Conservation (phyloP, 768 basidiomycete genomes). For the Russula compacta region DNA sequence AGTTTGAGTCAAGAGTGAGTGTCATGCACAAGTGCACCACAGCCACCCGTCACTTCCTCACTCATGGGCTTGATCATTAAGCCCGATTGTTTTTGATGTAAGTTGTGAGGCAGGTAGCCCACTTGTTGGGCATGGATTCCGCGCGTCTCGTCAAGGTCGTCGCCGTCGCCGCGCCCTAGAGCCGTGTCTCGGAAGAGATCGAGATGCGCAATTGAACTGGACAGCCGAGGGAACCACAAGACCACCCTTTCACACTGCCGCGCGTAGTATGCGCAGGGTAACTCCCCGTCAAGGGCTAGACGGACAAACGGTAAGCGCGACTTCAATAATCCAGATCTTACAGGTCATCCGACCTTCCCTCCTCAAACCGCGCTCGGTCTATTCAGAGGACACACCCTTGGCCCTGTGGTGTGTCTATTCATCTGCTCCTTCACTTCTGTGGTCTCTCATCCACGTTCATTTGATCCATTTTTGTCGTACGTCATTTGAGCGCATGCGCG, state of each 20-base stretch:
- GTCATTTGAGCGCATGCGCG: background rate
- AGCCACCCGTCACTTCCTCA: background rate
- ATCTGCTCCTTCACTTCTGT: no score
- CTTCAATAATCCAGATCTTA: background rate
- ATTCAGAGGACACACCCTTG: background rate
- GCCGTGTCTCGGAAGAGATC: background rate
- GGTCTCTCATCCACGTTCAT: background rate
- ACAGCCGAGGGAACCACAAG: background rate
- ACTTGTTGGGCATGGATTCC: background rate
- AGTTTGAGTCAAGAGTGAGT: background rate
- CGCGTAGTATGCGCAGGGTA: background rate
- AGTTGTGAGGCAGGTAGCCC: background rate
- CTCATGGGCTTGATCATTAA: background rate
- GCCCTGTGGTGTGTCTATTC: background rate
- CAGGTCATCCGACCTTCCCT: background rate
- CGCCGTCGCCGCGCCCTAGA: background rate
- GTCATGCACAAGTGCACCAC: background rate
- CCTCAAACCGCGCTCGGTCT: background rate
- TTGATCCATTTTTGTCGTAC: background rate
- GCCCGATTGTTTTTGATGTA: background rate
- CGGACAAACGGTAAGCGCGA: background rate
- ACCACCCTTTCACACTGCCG: background rate
- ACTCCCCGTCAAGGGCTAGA: background rate
- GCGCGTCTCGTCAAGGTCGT: background rate
- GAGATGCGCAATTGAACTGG: background rate